These are phyloP conservation scores for Aurantiochytrium sp. DNA, from an alignment of 108 stramenopile genomes.

Conservation along the genomic window DNA sequence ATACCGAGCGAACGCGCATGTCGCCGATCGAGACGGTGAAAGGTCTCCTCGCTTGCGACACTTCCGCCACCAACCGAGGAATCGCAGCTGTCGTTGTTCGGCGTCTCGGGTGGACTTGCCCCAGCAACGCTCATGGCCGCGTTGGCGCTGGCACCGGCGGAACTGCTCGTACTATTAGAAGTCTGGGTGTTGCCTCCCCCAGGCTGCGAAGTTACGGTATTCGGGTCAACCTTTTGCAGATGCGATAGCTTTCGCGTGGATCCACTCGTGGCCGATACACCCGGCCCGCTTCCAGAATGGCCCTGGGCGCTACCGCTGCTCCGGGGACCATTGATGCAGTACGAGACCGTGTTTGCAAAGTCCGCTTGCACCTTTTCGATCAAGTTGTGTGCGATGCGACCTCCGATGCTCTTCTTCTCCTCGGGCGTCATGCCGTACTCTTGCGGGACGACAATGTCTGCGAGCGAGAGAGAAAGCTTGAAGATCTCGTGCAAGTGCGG, in stretches of 20 bases:
- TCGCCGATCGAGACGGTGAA: constrained; percentile 35
- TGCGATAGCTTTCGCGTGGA: too few relatives aligned
- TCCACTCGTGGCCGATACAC: too few relatives aligned
- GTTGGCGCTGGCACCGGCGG: neutral
- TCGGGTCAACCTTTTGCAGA: too few relatives aligned
- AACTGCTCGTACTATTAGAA: neutral
- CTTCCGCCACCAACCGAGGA: neutral
- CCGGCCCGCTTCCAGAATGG: too few relatives aligned
- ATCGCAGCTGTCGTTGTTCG: neutral
- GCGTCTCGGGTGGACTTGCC: neutral
- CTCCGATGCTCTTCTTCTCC: constrained; percentile 75
- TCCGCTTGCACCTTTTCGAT: constrained; percentile 82
- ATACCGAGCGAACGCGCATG: constrained; percentile 73
- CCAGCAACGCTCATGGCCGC: neutral
- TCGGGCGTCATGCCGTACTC: constrained; percentile 82
- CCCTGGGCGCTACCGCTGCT: neutral
- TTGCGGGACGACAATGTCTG: constrained; percentile 89
- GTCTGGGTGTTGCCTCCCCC: too few relatives aligned
- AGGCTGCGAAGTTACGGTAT: too few relatives aligned
- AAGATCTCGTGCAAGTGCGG: constrained; percentile 72
- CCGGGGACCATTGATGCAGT: neutral
- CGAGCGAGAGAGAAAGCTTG: constrained; percentile 75
- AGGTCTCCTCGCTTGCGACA: neutral
- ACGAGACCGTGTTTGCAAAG: constrained; percentile 22
- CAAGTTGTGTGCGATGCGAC: constrained; percentile 77